Conservation (phyloP, 345 rosid species). For the Syzygium grande region DNA sequence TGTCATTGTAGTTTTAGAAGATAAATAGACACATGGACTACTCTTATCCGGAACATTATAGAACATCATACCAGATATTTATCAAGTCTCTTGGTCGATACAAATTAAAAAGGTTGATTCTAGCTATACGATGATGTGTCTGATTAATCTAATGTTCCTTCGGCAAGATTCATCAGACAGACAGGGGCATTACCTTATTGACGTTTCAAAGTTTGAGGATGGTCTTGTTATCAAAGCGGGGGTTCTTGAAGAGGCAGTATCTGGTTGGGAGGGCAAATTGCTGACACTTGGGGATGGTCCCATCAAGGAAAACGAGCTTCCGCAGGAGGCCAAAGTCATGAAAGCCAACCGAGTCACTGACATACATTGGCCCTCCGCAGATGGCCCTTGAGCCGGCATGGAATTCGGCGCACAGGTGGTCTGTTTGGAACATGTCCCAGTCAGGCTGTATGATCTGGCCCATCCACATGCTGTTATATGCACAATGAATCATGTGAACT, state of each 20-base stretch:
- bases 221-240: slow-evolving; percentile 61
- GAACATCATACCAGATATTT: not conserved
- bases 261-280: slow-evolving; percentile 74
- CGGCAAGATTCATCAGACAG: not conserved
- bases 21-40: not conserved
- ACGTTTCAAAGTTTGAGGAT: slow-evolving; percentile 81
- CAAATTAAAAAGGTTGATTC: not conserved
- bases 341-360: slow-evolving; percentile 59
- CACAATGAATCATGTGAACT: slow-evolving; percentile 77
- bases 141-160: not conserved
- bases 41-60: not conserved
- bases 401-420: slow-evolving; percentile 72
- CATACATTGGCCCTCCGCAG: slow-evolving; percentile 80
- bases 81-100: not conserved
- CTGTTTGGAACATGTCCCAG: slow-evolving; percentile 98
- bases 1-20: not conserved
- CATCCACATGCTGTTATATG: slow-evolving; percentile 90
- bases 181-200: slow-evolving; percentile 41
- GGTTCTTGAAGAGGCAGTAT: slow-evolving; percentile 77
- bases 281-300: slow-evolving; percentile 69
- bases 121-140: not conserved
- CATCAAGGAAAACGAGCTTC: slow-evolving; percentile 63
- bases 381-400: slow-evolving; percentile 85
- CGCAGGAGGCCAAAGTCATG: slow-evolving; percentile 68
- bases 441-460: slow-evolving; percentile 82